phyloP scores from a whole-genome alignment of 1,284 basidiomycete genomes.

The Jaminaea rosea region DNA sequence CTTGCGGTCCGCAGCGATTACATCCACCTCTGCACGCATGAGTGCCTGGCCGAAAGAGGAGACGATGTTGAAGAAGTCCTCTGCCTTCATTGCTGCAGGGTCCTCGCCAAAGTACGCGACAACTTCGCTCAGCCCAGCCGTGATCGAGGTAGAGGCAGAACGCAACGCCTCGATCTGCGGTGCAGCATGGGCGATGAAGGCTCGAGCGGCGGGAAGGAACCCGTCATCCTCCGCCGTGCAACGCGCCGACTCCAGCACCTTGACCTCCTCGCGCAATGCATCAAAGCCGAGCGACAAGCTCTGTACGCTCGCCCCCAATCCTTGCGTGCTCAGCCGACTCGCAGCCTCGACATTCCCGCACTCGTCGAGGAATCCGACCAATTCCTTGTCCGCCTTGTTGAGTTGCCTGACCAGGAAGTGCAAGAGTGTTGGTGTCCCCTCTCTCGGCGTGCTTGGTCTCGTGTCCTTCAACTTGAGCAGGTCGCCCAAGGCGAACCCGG shows the following conservation, averaged over 20 bases:
- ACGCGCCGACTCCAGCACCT: constrained; percentile 13
- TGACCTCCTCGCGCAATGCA: constrained; percentile 17
- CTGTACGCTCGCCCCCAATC: constrained; percentile 17
- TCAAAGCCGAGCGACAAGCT: constrained; percentile 19
- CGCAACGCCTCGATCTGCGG: constrained; percentile 24
- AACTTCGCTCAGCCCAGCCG: constrained; percentile 10
- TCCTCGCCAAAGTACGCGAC: constrained; percentile 32
- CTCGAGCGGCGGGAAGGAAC: constrained; percentile 17
- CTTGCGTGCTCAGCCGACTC: constrained; percentile 23
- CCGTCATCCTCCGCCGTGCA: constrained; percentile 22
- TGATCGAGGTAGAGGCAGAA: constrained; percentile 13
- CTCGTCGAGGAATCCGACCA: constrained; percentile 70
- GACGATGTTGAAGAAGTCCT: constrained; percentile 33
- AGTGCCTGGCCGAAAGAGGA: constrained; percentile 32
- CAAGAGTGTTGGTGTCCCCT: constrained; percentile 70
- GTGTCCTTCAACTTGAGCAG: constrained; percentile 77
- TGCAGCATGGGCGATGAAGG: constrained; percentile 12
- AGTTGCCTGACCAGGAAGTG: constrained; percentile 74
- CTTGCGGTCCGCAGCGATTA: constrained; percentile 21
- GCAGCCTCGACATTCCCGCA: constrained; percentile 72
- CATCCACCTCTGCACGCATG: constrained; percentile 39
- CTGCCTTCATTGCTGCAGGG: constrained; percentile 23
- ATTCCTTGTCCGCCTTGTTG: constrained; percentile 59
- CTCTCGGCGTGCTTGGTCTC: constrained; percentile 60
- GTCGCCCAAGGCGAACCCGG: constrained; percentile 73